A percentile compares a stretch with the other conserved stretches of the same genome.
These are phyloP conservation scores for Salisapilia sapeloensis DNA, from an alignment of 352 stramenopile genomes.

Conservation along the genomic window DNA sequence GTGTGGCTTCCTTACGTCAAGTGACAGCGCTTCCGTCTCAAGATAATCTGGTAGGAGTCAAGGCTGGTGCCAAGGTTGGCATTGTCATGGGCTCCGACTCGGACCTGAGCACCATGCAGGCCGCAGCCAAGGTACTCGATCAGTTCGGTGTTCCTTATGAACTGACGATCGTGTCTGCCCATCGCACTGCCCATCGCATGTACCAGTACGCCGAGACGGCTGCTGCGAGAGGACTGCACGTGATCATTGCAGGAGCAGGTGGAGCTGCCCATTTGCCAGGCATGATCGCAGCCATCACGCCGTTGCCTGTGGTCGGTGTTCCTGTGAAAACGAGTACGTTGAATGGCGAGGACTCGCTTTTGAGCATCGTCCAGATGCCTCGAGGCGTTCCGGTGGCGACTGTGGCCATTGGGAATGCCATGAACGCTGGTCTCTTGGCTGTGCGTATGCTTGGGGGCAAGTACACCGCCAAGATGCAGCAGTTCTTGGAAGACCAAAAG, in stretches of 20 bases:
- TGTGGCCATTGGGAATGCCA: conserved; percentile 96
- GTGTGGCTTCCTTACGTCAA: no score
- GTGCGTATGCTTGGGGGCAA: conserved; percentile 87
- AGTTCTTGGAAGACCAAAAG: conserved; percentile 86
- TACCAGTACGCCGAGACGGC: conserved; percentile 90
- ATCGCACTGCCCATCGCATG: conserved; percentile 94
- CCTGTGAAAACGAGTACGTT: conserved; percentile 96
- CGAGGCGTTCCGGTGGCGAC: conserved; percentile 95
- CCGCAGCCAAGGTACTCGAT: conserved; percentile 89
- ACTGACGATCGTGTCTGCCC: conserved; percentile 96
- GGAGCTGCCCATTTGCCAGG: conserved; percentile 95
- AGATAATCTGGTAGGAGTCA: conserved; percentile 11
- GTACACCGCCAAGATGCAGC: conserved; percentile 80
- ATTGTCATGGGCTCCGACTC: conserved; percentile 92
- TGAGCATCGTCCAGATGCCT: conserved; percentile 99
- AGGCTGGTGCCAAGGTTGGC: conserved; percentile 30
- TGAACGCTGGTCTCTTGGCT: conserved; percentile 95
- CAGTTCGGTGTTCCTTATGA: conserved; percentile 93
- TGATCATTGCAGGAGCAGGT: conserved; percentile 92
- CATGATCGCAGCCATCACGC: conserved; percentile 81
- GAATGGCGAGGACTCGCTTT: conserved; percentile 93
- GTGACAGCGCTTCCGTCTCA: not conserved
- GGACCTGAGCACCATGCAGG: conserved; percentile 94
- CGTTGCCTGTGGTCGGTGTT: conserved; percentile 89
- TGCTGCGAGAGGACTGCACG: conserved; percentile 75